These are phyloP conservation scores for Salinomyces thailandicus DNA, from an alignment of 2,329 filamentous ascomycete genomes.

Conservation along the genomic window DNA sequence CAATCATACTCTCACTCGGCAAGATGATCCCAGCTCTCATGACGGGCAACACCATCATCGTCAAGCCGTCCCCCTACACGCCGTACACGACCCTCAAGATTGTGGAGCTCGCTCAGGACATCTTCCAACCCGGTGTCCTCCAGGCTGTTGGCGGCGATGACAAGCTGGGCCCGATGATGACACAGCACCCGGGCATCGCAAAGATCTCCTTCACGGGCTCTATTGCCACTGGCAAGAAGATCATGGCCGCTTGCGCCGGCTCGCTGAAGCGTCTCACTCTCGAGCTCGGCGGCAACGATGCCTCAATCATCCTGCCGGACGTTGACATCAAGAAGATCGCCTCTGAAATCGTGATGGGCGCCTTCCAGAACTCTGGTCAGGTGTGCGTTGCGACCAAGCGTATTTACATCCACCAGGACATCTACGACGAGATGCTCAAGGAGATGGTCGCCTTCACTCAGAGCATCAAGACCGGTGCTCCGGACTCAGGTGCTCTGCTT, in stretches of 20 bases:
- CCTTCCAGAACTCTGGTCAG: conserved; percentile 51
- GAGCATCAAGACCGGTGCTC: conserved; percentile 34
- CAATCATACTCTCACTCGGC: conserved; percentile 40
- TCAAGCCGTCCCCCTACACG: conserved; percentile 41
- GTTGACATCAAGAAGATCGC: conserved; percentile 45
- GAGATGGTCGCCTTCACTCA: conserved; percentile 38
- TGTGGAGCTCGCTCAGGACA: conserved; percentile 46
- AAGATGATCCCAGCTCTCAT: conserved; percentile 50
- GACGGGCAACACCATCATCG: conserved; percentile 34
- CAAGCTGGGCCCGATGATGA: conserved; percentile 49
- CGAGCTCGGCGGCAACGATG: conserved; percentile 53
- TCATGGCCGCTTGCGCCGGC: conserved; percentile 46
- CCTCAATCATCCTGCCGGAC: conserved; percentile 49
- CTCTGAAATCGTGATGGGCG: conserved; percentile 40
- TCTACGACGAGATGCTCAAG: conserved; percentile 40
- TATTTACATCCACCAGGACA: conserved; percentile 47
- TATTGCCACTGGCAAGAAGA: conserved; percentile 49
- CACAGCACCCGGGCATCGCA: conserved; percentile 47
- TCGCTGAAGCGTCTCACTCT: conserved; percentile 52
- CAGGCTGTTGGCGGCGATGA: conserved; percentile 52
- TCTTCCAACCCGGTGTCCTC: conserved; percentile 54
- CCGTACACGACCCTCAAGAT: conserved; percentile 51
- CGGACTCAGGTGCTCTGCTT: conserved; percentile 37
- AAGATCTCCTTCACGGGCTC: conserved; percentile 58
- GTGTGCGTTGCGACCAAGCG: conserved; percentile 45